phyloP scores from a whole-genome alignment of 2,329 filamentous ascomycete species.

The Arthroderma sp. region DNA sequence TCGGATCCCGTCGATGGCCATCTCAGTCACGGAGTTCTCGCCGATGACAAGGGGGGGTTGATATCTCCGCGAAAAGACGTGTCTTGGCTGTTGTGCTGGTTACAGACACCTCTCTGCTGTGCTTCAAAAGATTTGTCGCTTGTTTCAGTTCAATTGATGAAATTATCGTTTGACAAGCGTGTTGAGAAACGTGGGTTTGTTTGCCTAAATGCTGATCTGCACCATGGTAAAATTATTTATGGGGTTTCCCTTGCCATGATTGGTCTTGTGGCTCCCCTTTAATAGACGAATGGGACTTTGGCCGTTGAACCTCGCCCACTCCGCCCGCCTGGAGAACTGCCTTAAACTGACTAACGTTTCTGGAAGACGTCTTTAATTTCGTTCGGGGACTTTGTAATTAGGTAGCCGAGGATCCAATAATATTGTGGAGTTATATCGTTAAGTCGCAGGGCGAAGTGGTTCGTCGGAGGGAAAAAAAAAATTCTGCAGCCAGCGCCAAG shows the following conservation, averaged over 20 bases:
- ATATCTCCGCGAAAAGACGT: neutral
- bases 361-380: neutral
- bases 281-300: neutral
- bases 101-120: neutral
- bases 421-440: neutral
- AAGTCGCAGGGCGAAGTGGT: neutral
- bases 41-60: neutral
- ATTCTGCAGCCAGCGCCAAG: neutral
- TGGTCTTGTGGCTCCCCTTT: neutral
- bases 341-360: neutral
- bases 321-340: neutral
- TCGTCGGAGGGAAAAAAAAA: slow-evolving; percentile 3
- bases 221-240: neutral
- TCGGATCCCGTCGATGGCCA: neutral
- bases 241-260: neutral
- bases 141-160: neutral
- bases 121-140: neutral
- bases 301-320: neutral
- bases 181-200: slow-evolving; percentile 4
- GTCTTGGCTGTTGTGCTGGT: neutral
- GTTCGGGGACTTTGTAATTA: neutral
- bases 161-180: slow-evolving; percentile 2
- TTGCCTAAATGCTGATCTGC: neutral
- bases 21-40: neutral
- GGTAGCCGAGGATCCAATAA: neutral